phyloP scores from a whole-genome alignment of 1,284 basidiomycete genomes.

The Apiotrichum domesticum region DNA sequence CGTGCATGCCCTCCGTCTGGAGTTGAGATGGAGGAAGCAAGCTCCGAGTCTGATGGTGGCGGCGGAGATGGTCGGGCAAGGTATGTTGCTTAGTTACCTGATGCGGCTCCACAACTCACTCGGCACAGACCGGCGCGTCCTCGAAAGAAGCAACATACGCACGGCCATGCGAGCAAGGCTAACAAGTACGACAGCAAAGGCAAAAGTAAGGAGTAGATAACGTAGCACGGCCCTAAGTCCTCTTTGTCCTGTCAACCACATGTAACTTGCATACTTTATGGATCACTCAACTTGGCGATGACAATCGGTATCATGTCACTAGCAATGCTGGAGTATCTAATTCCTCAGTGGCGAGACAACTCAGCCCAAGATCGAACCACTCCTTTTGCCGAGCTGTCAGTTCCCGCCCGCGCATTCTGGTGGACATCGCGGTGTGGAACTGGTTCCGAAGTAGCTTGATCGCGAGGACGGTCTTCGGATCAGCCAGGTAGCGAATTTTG shows the following conservation, averaged over 20 bases:
- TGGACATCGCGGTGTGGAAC: constrained; percentile 59
- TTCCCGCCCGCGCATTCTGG: constrained; percentile 55
- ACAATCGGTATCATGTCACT: not conserved
- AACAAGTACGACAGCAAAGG: constrained; percentile 19
- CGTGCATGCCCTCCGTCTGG: not conserved
- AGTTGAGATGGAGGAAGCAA: constrained; percentile 8
- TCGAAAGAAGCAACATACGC: constrained; percentile 6
- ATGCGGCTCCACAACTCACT: not conserved
- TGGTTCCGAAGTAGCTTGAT: constrained; percentile 72
- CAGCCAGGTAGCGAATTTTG: constrained; percentile 68
- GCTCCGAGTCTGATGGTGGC: constrained; percentile 15
- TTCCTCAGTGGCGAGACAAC: constrained; percentile 45
- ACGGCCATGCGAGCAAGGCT: constrained; percentile 4
- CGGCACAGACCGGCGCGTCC: constrained; percentile 7
- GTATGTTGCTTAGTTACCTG: constrained; percentile 1
- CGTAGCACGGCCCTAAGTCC: no score
- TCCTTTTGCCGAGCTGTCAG: constrained; percentile 57
- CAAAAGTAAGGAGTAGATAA: constrained; percentile 1
- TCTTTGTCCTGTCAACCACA: no score
- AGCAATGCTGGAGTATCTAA: constrained; percentile 12
- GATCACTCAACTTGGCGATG: no score
- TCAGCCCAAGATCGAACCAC: constrained; percentile 67
- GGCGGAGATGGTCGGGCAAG: constrained; percentile 14
- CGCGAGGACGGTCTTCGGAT: constrained; percentile 69
- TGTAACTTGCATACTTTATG: no score